Conservation (phyloP, 805 yeast genomes). For the Cyberlindnera mississippiensis region DNA sequence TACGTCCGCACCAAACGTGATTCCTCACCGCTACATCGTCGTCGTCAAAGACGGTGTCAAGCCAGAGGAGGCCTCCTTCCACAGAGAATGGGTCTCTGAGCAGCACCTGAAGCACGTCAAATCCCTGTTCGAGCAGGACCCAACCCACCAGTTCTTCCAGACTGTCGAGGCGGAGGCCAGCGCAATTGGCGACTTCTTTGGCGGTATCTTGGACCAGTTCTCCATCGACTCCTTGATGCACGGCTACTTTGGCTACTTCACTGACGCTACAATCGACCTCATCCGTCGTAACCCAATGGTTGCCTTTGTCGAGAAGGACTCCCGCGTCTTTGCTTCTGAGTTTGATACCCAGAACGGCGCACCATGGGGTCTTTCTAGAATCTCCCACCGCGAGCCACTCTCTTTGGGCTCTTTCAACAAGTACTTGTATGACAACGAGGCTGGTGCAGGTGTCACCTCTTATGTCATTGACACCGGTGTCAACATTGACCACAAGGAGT, state of each 20-base stretch:
- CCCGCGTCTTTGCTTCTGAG: constrained; percentile 60
- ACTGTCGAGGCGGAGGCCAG: constrained; percentile 25
- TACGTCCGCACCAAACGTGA: constrained; percentile 42
- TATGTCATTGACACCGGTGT: constrained; percentile 91
- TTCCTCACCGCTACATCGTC: constrained; percentile 78
- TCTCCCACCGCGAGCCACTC: constrained; percentile 74
- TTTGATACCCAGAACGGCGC: constrained; percentile 74
- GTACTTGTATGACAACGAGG: constrained; percentile 66
- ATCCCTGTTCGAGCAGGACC: constrained; percentile 31
- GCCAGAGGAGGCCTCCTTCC: constrained; percentile 53
- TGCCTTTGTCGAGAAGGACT: constrained; percentile 71
- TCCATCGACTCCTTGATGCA: constrained; percentile 50
- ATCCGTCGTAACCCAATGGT: constrained; percentile 65
- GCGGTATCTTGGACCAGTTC: constrained; percentile 62
- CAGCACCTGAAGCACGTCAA: constrained; percentile 45
- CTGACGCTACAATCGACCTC: constrained; percentile 67
- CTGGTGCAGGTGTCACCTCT: constrained; percentile 81
- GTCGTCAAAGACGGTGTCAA: constrained; percentile 69
- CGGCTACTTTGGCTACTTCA: constrained; percentile 87
- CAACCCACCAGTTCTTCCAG: constrained; percentile 37
- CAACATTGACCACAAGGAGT: constrained; percentile 68
- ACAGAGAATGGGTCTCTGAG: constrained; percentile 60
- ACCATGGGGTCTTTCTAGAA: constrained; percentile 93
- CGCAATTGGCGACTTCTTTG: constrained; percentile 30
- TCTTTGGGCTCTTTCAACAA: constrained; percentile 67